Conservation (phyloP, 805 yeast genomes). For the Pichia insulana region DNA sequence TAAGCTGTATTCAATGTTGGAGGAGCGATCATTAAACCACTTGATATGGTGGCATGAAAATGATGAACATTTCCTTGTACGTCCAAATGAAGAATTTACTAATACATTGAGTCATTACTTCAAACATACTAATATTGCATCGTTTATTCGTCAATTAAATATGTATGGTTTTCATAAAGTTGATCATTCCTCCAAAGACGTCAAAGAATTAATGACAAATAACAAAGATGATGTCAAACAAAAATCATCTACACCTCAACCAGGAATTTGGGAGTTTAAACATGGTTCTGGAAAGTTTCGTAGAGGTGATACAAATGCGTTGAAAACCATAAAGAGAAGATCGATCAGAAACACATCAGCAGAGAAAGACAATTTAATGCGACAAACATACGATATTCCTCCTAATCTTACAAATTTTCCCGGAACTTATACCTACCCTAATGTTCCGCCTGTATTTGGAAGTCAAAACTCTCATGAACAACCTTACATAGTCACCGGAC, state of each 20-base stretch:
- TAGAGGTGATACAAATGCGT: slow-evolving; percentile 69
- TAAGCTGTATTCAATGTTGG: slow-evolving; percentile 84
- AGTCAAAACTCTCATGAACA: slow-evolving; percentile 15
- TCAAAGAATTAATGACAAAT: slow-evolving; percentile 11
- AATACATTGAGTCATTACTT: slow-evolving; percentile 60
- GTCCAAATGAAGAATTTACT: slow-evolving; percentile 82
- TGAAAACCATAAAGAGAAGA: slow-evolving; percentile 72
- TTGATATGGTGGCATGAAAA: slow-evolving; percentile 79
- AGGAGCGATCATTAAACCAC: slow-evolving; percentile 61
- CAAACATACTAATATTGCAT: slow-evolving; percentile 74
- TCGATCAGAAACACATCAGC: slow-evolving; percentile 31
- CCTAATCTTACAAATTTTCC: neutral
- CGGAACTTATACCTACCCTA: neutral
- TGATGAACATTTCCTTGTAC: slow-evolving; percentile 61
- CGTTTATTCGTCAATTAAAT: slow-evolving; percentile 70
- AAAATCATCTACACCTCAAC: neutral
- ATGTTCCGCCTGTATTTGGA: slow-evolving; percentile 5
- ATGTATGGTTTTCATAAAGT: slow-evolving; percentile 82
- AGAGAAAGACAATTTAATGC: slow-evolving; percentile 25
- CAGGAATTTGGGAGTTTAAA: slow-evolving; percentile 70
- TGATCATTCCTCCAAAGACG: slow-evolving; percentile 31
- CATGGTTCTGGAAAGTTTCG: slow-evolving; percentile 73
- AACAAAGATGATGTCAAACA: slow-evolving; percentile 2
- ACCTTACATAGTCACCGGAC: too few relatives aligned
- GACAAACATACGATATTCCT: slow-evolving; percentile 11